Evolutionary conservation across 139 green algal genomes (phyloP).

Genomic region (Spirogloea muscicola): DNA sequence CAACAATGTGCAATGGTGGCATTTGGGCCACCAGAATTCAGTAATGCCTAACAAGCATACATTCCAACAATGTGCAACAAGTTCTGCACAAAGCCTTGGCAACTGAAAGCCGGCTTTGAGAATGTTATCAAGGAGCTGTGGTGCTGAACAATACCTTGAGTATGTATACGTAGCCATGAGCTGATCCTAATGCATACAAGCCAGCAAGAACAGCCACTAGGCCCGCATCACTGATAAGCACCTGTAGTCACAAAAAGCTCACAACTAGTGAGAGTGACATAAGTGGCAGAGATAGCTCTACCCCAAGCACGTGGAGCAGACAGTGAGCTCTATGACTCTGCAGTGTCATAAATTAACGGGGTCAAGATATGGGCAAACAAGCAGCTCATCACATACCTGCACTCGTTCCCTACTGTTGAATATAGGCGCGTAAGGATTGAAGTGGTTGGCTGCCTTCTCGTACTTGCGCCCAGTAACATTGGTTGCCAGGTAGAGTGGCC

Average conservation of each 20-base stretch:
- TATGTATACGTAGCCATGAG: constrained; percentile 50
- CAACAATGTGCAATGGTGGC: neutral
- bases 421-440: constrained; percentile 80
- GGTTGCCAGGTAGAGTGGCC: constrained; percentile 74
- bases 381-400: constrained; percentile 40
- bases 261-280: constrained; percentile 8
- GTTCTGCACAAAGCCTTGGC: neutral
- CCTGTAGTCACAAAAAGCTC: constrained; percentile 23
- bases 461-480: constrained; percentile 72
- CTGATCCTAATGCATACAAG: constrained; percentile 49
- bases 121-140: neutral
- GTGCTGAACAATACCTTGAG: constrained; percentile 19
- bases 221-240: constrained; percentile 60
- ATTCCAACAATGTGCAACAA: constrained; percentile 1
- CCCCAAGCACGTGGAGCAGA: neutral
- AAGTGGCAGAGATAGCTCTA: neutral
- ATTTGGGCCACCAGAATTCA: neutral
- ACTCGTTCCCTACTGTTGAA: constrained; percentile 76
- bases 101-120: neutral
- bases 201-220: constrained; percentile 56
- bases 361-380: neutral
- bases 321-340: constrained; percentile 25
- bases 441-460: constrained; percentile 72
- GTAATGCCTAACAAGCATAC: neutral
- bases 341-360: constrained; percentile 36